Evolutionary conservation across 352 stramenopile genomes (phyloP).

Genomic region (Thraustochytrium striatum): DNA sequence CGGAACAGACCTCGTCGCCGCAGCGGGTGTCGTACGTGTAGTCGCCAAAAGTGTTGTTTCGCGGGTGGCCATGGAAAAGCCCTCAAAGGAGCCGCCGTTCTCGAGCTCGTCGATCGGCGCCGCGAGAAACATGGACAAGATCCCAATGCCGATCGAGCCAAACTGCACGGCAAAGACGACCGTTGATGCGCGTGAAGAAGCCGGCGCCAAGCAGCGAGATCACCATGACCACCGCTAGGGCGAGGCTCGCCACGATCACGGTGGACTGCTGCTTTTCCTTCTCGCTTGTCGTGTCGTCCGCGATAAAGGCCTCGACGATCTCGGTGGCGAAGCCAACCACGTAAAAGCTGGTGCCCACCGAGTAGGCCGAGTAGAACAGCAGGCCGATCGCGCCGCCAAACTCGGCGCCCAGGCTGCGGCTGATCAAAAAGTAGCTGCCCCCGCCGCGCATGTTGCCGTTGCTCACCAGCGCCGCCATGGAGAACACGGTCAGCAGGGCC

Average conservation of each 20-base stretch:
- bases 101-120: slow-evolving; percentile 54
- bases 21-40: slow-evolving; percentile 56
- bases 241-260: slow-evolving; percentile 28
- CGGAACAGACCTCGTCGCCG: slow-evolving; percentile 21
- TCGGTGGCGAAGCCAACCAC: slow-evolving; percentile 65
- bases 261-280: slow-evolving; percentile 45
- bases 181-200: slow-evolving; percentile 69
- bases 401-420: slow-evolving; percentile 62
- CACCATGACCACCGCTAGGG: slow-evolving; percentile 50
- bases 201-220: slow-evolving; percentile 67
- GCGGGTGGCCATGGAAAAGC: slow-evolving; percentile 58
- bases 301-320: slow-evolving; percentile 51
- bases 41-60: slow-evolving; percentile 59
- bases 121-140: slow-evolving; percentile 53
- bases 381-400: slow-evolving; percentile 64
- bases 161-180: slow-evolving; percentile 69
- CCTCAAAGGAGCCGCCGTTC: slow-evolving; percentile 62
- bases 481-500: slow-evolving; percentile 68
- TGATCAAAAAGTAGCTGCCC: slow-evolving; percentile 58
- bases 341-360: slow-evolving; percentile 54
- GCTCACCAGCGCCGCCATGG: slow-evolving; percentile 66
- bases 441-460: slow-evolving; percentile 68
- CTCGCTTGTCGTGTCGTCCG: neutral
- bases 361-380: slow-evolving; percentile 50
- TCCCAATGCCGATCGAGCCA: slow-evolving; percentile 62